Conservation (phyloP, 177 flowering plant species). For the Tripterygium wilfordii region DNA sequence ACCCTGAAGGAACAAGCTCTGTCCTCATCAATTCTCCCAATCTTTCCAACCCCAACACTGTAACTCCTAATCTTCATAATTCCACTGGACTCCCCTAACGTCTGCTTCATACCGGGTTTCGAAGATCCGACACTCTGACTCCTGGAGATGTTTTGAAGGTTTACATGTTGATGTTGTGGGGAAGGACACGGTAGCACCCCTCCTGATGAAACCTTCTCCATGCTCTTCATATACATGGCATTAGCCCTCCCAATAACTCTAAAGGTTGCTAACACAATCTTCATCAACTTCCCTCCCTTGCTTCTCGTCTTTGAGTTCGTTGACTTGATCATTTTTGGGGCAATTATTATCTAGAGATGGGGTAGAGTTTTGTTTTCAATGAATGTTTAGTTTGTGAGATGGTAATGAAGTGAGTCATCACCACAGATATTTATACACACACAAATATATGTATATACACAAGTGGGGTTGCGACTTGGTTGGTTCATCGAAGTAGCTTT, state of each 20-base stretch:
- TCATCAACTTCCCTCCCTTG: conserved; percentile 20
- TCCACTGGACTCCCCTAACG: not conserved
- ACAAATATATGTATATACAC: too few relatives aligned
- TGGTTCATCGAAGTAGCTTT: too few relatives aligned
- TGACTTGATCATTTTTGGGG: too few relatives aligned
- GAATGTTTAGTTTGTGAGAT: too few relatives aligned
- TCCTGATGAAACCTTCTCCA: conserved; percentile 24
- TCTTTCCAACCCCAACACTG: conserved; percentile 22
- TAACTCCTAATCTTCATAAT: conserved; percentile 10
- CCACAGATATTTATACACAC: too few relatives aligned
- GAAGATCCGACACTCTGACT: not conserved
- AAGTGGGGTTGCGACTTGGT: too few relatives aligned
- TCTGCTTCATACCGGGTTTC: not conserved
- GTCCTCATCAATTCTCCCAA: conserved; percentile 31
- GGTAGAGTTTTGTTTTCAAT: too few relatives aligned
- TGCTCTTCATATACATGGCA: conserved; percentile 41
- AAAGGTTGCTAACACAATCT: conserved; percentile 30
- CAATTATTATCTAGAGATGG: too few relatives aligned
- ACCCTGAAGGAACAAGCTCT: conserved; percentile 20
- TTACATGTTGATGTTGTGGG: not conserved
- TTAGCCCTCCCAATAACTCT: conserved; percentile 32
- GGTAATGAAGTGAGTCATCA: too few relatives aligned
- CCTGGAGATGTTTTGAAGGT: not conserved
- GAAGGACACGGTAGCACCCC: not conserved
- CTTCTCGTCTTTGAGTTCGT: too few relatives aligned